A percentile compares a stretch with the other conserved stretches of the same genome.
Conservation (phyloP, 2,329 filamentous ascomycete species). For the Mariannaea sp. region DNA sequence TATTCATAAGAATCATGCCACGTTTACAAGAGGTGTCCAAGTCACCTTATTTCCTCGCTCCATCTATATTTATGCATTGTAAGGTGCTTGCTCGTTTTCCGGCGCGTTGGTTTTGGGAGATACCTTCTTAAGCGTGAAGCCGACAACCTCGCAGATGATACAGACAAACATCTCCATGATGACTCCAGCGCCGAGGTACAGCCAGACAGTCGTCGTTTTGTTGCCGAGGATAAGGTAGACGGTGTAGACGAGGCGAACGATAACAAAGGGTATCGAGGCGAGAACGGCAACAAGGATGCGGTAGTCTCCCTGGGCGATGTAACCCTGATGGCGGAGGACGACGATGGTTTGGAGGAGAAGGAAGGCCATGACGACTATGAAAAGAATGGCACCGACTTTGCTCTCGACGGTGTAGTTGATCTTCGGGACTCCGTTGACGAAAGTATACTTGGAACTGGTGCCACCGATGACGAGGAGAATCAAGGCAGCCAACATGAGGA, state of each 20-base stretch:
- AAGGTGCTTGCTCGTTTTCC: slow-evolving; percentile 13
- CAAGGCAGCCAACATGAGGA: slow-evolving; percentile 50
- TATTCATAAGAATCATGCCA: too few relatives aligned
- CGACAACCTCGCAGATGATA: slow-evolving; percentile 38
- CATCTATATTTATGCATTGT: slow-evolving; percentile 9
- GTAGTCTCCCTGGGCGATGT: slow-evolving; percentile 56
- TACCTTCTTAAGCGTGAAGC: slow-evolving; percentile 38
- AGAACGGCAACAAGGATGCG: slow-evolving; percentile 54
- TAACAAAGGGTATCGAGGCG: slow-evolving; percentile 42
- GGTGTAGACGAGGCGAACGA: slow-evolving; percentile 42
- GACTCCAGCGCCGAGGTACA: slow-evolving; percentile 41
- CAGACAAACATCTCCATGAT: slow-evolving; percentile 43
- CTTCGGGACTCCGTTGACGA: slow-evolving; percentile 28
- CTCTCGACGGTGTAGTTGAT: slow-evolving; percentile 38
- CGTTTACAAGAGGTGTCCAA: slow-evolving; percentile 3
- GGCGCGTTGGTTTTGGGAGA: slow-evolving; percentile 17
- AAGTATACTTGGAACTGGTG: slow-evolving; percentile 32
- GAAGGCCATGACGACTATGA: slow-evolving; percentile 47
- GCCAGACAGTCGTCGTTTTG: slow-evolving; percentile 37
- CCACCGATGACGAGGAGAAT: slow-evolving; percentile 43
- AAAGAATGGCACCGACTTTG: slow-evolving; percentile 36
- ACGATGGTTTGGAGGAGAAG: slow-evolving; percentile 47
- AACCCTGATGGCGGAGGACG: slow-evolving; percentile 46
- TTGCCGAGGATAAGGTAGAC: slow-evolving; percentile 38
- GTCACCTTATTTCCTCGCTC: neutral